phyloP scores from a whole-genome alignment of 2,329 filamentous ascomycete genomes.

The Lasiodiplodia theobromae region DNA sequence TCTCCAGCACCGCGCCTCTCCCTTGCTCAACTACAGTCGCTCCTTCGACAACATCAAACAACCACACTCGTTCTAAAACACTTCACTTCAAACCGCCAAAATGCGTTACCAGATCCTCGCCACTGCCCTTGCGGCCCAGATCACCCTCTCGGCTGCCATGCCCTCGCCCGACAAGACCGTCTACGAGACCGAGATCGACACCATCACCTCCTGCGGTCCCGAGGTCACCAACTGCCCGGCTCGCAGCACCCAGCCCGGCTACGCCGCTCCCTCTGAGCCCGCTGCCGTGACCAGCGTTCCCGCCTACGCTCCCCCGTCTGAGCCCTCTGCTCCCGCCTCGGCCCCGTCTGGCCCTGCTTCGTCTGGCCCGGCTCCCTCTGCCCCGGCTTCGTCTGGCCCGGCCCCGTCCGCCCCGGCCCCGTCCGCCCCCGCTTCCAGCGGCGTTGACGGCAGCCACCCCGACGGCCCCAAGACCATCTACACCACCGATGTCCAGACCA shows the following conservation, averaged over 20 bases:
- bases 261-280: conserved; percentile 1
- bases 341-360: background rate
- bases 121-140: conserved; percentile 20
- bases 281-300: background rate
- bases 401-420: background rate
- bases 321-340: conserved; percentile 31
- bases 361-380: background rate
- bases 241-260: conserved; percentile 26
- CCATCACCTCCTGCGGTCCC: conserved; percentile 31
- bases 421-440: conserved; percentile 10
- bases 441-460: background rate
- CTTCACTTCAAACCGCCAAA: background rate
- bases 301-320: background rate
- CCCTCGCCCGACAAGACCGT: conserved; percentile 26
- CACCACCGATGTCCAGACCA: conserved; percentile 25
- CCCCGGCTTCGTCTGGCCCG: conserved; percentile 9
- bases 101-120: conserved; percentile 25
- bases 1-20: conserved; percentile 10
- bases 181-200: conserved; percentile 27
- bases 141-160: conserved; percentile 16
- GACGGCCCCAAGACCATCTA: conserved; percentile 17
- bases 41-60: conserved; percentile 12
- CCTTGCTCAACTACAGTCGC: conserved; percentile 14
- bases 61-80: conserved; percentile 6
- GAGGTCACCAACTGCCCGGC: conserved; percentile 34